Evolutionary conservation across 441 rosid species (phyloP).

Genomic region (Gossypium schwendimanii): DNA sequence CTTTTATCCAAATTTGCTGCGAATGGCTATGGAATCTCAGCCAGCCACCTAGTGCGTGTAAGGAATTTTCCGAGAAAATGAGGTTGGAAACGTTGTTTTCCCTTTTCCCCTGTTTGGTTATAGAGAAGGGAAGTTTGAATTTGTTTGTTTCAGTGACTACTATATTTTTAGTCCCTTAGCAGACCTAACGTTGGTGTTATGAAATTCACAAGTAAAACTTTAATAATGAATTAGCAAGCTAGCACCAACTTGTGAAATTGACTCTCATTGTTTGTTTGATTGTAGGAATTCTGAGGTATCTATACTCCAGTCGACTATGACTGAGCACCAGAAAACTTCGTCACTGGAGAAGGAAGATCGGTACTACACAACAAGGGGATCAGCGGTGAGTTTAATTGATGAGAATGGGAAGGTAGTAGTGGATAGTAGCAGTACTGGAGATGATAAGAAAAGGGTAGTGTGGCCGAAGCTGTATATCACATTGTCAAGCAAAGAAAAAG

Average conservation of each 20-base stretch:
- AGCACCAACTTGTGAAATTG: not conserved
- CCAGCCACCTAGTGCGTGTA: not conserved
- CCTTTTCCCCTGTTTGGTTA: slow-evolving; percentile 18
- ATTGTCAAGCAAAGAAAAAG: slow-evolving; percentile 67
- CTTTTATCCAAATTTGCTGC: not conserved
- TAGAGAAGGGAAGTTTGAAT: not conserved
- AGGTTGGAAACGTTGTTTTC: not conserved
- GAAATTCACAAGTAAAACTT: not conserved
- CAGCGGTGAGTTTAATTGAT: slow-evolving; percentile 29
- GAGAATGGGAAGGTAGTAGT: slow-evolving; percentile 41
- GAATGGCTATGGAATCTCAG: not conserved
- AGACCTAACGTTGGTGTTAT: not conserved
- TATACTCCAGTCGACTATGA: slow-evolving; percentile 22
- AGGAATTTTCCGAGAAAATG: not conserved
- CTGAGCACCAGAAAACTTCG: slow-evolving; percentile 33
- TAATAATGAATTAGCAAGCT: not conserved
- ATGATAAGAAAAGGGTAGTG: slow-evolving; percentile 31
- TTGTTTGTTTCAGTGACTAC: not conserved
- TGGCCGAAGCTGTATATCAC: slow-evolving; percentile 56
- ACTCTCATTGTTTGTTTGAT: slow-evolving; percentile 9
- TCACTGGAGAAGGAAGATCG: slow-evolving; percentile 56
- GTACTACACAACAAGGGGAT: slow-evolving; percentile 50
- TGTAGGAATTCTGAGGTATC: slow-evolving; percentile 48
- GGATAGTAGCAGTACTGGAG: slow-evolving; percentile 37
- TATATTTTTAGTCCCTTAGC: not conserved